Evolutionary conservation across 176 grass and related monocot species (phyloP).

Genomic region (Carex kokanica): DNA sequence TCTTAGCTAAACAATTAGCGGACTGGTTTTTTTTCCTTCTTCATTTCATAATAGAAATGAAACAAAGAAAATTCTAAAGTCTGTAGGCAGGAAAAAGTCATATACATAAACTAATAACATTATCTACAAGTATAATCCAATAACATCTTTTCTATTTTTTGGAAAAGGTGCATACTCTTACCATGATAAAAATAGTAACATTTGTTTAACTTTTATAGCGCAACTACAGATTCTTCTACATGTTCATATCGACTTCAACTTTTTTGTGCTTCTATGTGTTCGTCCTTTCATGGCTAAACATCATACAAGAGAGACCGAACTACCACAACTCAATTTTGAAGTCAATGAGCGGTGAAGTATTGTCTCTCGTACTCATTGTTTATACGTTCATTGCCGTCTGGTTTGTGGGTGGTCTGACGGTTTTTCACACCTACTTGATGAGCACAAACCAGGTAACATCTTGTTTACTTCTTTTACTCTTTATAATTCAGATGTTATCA

Average conservation of each 20-base stretch:
- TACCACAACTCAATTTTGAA: slow-evolving; percentile 48
- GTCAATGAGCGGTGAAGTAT: slow-evolving; percentile 56
- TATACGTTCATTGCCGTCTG: slow-evolving; percentile 80
- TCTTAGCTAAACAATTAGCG: not conserved
- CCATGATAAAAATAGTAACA: slow-evolving; percentile 26
- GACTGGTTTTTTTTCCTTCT: not conserved
- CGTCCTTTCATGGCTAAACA: slow-evolving; percentile 69
- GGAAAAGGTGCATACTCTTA: not conserved
- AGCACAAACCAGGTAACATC: slow-evolving; percentile 73
- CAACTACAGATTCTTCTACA: slow-evolving; percentile 87
- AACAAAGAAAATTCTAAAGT: not conserved
- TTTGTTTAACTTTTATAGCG: slow-evolving; percentile 40
- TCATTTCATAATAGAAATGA: not conserved
- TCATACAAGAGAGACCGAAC: slow-evolving; percentile 37
- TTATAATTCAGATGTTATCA: not conserved
- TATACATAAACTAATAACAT: not conserved
- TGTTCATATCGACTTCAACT: slow-evolving; percentile 86
- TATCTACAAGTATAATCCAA: not conserved
- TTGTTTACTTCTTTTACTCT: not conserved
- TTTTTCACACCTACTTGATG: slow-evolving; percentile 81
- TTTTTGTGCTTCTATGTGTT: slow-evolving; percentile 80
- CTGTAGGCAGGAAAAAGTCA: not conserved
- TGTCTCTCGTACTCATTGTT: slow-evolving; percentile 65
- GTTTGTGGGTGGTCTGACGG: slow-evolving; percentile 91
- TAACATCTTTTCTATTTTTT: not conserved